Evolutionary conservation across 257 asterid genomes (phyloP).

Genomic region (Euphrasia confusa): DNA sequence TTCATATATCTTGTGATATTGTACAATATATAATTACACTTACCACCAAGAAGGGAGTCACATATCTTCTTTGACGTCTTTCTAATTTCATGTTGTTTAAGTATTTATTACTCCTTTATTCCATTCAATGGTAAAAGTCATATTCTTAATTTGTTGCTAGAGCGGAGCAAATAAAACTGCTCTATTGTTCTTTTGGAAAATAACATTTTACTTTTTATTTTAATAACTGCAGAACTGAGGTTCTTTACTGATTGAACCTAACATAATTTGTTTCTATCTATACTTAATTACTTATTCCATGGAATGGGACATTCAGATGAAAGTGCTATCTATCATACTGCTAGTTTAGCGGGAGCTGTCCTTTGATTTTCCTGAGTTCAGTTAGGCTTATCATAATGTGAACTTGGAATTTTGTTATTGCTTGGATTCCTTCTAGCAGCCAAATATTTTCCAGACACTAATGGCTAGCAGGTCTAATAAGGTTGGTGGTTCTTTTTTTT

Average conservation of each 20-base stretch:
- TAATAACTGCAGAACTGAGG: conserved; percentile 7
- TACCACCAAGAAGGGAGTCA: conserved; percentile 4
- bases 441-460: conserved; percentile 16
- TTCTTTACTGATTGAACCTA: background rate
- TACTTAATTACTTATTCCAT: background rate
- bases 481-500: conserved; percentile 19
- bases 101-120: conserved; percentile 14
- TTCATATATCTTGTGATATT: conserved; percentile 7
- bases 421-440: conserved; percentile 9
- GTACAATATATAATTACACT: conserved; percentile 11
- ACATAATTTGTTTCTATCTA: conserved; percentile 3
- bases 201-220: conserved; percentile 12
- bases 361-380: conserved; percentile 1
- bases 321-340: conserved; percentile 5
- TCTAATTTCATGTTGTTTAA: conserved; percentile 11
- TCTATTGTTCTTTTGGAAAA: conserved; percentile 17
- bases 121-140: conserved; percentile 3
- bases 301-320: background rate
- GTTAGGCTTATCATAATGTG: conserved; percentile 1
- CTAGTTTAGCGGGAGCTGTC: conserved; percentile 15
- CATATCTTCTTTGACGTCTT: conserved; percentile 5
- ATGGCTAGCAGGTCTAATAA: conserved; percentile 19
- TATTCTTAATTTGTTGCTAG: background rate
- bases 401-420: conserved; percentile 8
- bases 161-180: conserved; percentile 12